Base-by-base conservation (phyloP, 306 rosid genomes). In the Lupinus albus region DNA sequence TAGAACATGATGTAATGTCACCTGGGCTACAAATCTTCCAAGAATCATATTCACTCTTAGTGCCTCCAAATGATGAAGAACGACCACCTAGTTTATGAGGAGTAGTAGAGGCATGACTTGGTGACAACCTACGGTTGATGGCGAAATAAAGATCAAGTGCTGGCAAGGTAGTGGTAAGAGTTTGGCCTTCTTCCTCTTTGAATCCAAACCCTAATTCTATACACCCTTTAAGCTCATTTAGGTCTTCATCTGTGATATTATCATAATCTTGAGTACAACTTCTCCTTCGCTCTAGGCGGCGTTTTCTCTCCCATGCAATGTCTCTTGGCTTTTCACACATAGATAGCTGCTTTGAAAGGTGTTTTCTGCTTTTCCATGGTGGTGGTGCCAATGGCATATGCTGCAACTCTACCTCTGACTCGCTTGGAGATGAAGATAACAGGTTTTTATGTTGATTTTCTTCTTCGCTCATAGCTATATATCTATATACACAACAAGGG, bases 91-190 rank as follows among this genome's bases (percentile, higher is more conserved):
- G 69, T 16, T 94, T 86, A 4, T 77, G 78, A 36, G 96, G 98
- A 11, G 95, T n/a, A n/a, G n/a, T 84, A 0, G 98, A 85, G 25
- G 76, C 84, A 0, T 97, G 97, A 44, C 87, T 88, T 0, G 80
- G 83, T 0, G 94, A 83, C 11, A 89, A 52, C 62, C 85, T 79
- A 12, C 99, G 82, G 64, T 90, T 86, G 0, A 93, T 92, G 2
- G 97, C 99, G 13, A 93, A 93, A 67, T 93, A 93, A 47, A 93
- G 96, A 52, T 93, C 99, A 3, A 93, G 94, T 13, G 99, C 99
- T 0, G 99, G 99, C 72, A 93, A 84, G 6, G 99, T 93, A 51
- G 53, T 75, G 16, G 96, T 86, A 2, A 90, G 51, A 16, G 32
- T 74, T 11, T 86, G 98, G 35, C 91, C 96, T 21, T 86, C 92